Conservation (phyloP, 1,139 yeast genomes). For the Saccharomyces uvarum region DNA sequence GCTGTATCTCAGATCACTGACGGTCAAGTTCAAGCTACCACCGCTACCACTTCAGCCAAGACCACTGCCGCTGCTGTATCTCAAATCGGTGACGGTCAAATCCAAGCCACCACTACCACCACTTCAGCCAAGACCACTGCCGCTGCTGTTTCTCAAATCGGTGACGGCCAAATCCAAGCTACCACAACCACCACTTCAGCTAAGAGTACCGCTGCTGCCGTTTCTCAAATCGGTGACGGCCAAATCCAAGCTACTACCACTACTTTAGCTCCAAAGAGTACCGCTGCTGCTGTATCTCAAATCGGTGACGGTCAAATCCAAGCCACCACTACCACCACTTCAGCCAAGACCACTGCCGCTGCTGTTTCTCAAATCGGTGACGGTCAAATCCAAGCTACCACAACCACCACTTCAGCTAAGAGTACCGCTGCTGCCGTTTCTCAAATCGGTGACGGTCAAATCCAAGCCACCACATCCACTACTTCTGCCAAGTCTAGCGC, state of each 20-base stretch:
- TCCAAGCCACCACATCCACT: conserved; percentile 27
- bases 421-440: conserved; percentile 29
- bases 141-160: conserved; percentile 39
- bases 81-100: conserved; percentile 57
- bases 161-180: conserved; percentile 43
- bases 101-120: conserved; percentile 43
- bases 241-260: conserved; percentile 36
- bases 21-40: conserved; percentile 48
- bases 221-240: conserved; percentile 42
- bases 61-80: conserved; percentile 39
- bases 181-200: conserved; percentile 62
- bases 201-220: conserved; percentile 33
- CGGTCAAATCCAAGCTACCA: conserved; percentile 49
- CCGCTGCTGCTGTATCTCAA: conserved; percentile 43
- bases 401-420: conserved; percentile 19
- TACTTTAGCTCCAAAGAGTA: conserved; percentile 33
- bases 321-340: conserved; percentile 36
- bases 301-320: conserved; percentile 59
- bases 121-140: conserved; percentile 33
- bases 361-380: conserved; percentile 40
- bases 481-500: conserved; percentile 25
- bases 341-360: conserved; percentile 33
- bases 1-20: conserved; percentile 46
- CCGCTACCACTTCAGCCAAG: conserved; percentile 33
- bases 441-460: conserved; percentile 36